Evolutionary conservation across 2,329 filamentous ascomycete genomes (phyloP).

Genomic region (Aspergillus pseudoterreus): DNA sequence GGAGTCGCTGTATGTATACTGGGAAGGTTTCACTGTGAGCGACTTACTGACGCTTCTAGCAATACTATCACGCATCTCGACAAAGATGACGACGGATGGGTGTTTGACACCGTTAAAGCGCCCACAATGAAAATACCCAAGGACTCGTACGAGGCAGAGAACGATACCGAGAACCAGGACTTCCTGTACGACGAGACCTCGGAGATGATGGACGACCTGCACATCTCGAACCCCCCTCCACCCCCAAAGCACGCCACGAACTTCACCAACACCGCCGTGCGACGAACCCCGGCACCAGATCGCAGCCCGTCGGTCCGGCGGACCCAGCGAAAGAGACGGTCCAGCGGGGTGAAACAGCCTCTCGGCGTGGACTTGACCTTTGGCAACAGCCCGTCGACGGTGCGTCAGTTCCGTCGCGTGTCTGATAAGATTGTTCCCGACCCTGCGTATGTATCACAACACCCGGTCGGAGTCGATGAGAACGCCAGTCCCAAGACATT

Average conservation of each 20-base stretch:
- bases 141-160: slow-evolving; percentile 47
- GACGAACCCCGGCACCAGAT: slow-evolving; percentile 44
- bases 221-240: slow-evolving; percentile 43
- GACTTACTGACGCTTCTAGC: slow-evolving; percentile 28
- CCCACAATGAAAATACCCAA: slow-evolving; percentile 58
- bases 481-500: slow-evolving; percentile 37
- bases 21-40: too few species aligned
- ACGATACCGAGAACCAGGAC: slow-evolving; percentile 38
- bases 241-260: slow-evolving; percentile 45
- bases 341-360: slow-evolving; percentile 64
- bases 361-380: slow-evolving; percentile 88
- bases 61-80: slow-evolving; percentile 59
- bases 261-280: slow-evolving; percentile 54
- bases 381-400: slow-evolving; percentile 87
- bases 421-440: slow-evolving; percentile 59
- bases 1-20: slow-evolving; percentile 66
- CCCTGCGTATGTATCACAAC: slow-evolving; percentile 20
- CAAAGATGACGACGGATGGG: slow-evolving; percentile 76
- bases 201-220: slow-evolving; percentile 39
- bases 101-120: slow-evolving; percentile 87
- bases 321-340: slow-evolving; percentile 39
- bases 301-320: slow-evolving; percentile 41
- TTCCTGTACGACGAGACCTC: slow-evolving; percentile 34
- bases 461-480: slow-evolving; percentile 33
- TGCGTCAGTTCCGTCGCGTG: slow-evolving; percentile 85